These are phyloP conservation scores for Aureobasidium sp. DNA, from an alignment of 2,329 filamentous ascomycete genomes.

Conservation along the genomic window DNA sequence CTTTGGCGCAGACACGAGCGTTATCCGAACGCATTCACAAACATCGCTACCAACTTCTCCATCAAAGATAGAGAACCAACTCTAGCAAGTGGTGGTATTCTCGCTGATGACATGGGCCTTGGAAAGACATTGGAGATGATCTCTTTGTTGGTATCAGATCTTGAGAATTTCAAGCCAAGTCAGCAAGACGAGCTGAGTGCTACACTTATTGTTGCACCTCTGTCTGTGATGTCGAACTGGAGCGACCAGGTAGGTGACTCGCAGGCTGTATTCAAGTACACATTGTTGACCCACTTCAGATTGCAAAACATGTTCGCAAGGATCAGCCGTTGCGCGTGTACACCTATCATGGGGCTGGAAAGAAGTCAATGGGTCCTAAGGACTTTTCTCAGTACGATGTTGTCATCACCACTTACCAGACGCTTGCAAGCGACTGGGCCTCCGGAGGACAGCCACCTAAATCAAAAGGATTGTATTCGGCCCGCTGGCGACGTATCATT, in stretches of 20 bases:
- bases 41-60: constrained; percentile 65
- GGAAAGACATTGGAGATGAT: constrained; percentile 87
- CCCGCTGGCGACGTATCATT: constrained; percentile 71
- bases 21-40: constrained; percentile 47
- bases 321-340: constrained; percentile 60
- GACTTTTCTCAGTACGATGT: constrained; percentile 64
- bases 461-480: constrained; percentile 50
- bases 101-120: constrained; percentile 89
- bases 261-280: neutral
- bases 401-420: constrained; percentile 79
- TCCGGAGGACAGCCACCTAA: constrained; percentile 31
- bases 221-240: constrained; percentile 90
- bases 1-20: constrained; percentile 59
- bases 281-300: constrained; percentile 27
- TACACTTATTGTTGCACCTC: constrained; percentile 74
- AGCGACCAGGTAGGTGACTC: constrained; percentile 49
- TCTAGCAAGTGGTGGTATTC: constrained; percentile 72
- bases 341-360: constrained; percentile 63
- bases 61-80: constrained; percentile 47
- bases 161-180: constrained; percentile 18
- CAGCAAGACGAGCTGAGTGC: constrained; percentile 38
- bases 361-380: constrained; percentile 47
- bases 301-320: constrained; percentile 61
- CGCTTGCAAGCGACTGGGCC: constrained; percentile 58
- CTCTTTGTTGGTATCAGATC: constrained; percentile 62